A percentile compares a stretch with the other conserved stretches of the same genome.
Evolutionary conservation across 805 yeast genomes (phyloP).

Genomic region (Sugiyamaella boreocaroliniensis): DNA sequence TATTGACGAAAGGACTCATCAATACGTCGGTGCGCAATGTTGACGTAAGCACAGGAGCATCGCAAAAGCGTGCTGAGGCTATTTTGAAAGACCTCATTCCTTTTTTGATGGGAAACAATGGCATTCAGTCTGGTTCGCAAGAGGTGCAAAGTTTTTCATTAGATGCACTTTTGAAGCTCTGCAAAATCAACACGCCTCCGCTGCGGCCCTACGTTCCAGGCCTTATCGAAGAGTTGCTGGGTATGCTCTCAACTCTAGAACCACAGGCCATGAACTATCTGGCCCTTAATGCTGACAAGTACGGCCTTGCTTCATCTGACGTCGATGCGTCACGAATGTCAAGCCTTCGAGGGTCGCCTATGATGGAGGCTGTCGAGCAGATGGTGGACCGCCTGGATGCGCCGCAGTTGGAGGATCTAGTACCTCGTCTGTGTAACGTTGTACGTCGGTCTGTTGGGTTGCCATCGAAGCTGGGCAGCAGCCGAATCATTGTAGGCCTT

Average conservation of each 20-base stretch:
- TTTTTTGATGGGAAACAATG: conserved; percentile 69
- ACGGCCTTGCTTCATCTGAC: conserved; percentile 60
- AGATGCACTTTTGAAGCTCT: conserved; percentile 64
- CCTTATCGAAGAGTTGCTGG: conserved; percentile 60
- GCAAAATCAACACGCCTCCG: conserved; percentile 55
- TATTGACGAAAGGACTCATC: conserved; percentile 60
- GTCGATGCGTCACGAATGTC: conserved; percentile 73
- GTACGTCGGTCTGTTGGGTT: conserved; percentile 73
- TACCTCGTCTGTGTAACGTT: conserved; percentile 46
- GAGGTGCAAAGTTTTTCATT: conserved; percentile 75
- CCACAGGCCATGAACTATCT: conserved; percentile 86
- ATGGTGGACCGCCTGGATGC: conserved; percentile 55
- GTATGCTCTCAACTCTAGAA: conserved; percentile 77
- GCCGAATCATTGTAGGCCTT: conserved; percentile 61
- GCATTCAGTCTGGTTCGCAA: conserved; percentile 77
- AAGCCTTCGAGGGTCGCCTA: conserved; percentile 72
- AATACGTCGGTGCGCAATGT: conserved; percentile 53
- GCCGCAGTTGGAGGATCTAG: conserved; percentile 41
- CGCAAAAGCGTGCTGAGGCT: conserved; percentile 37
- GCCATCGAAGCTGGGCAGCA: conserved; percentile 84
- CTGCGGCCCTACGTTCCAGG: conserved; percentile 58
- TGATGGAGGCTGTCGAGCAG: conserved; percentile 79
- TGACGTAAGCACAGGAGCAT: conserved; percentile 37
- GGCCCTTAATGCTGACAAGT: conserved; percentile 82
- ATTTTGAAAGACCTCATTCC: conserved; percentile 62